Base-by-base conservation (phyloP, 345 rosid genomes). In the Hypericum perforatum region DNA sequence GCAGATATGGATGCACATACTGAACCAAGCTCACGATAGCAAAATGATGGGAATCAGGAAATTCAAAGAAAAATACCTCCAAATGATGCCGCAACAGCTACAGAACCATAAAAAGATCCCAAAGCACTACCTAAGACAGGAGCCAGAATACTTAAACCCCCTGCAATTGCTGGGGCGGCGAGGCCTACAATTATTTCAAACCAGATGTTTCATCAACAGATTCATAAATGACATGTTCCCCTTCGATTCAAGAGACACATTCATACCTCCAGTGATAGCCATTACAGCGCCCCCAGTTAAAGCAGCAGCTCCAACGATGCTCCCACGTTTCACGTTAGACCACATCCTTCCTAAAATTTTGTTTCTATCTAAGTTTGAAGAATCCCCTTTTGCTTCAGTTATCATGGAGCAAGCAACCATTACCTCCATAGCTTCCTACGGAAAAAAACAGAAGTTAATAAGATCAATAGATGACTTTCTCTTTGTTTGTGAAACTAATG, bases 91-190 rank as follows among this genome's bases (percentile, higher is more conserved):
- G 95, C 96, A 68, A 91, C 98, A 39, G 96, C 96, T 79, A 91
- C 98, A 50, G 98, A 91, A 50, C 98, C 98, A 75, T 82, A 92
- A 56, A 85, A 84, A 54, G 92, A 81, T 79, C 98, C 96, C 9
- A 96, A 92, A 68, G 92, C 96, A 54, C 80, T 91, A 52, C 98
- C 98, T 49, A 91, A 57, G 16, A 88, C 87, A 51, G 98, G 98
- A 63, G 98, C 98, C 46, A 91, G 70, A 64, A 95, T 96, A 66
- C 88, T 62, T 67, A 91, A 78, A 67, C 98, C 96, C 16, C 95
- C 98, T 48, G 98, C 98, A 73, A 91, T 82, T 67, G 96, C 96
- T 53, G 98, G 98, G 57, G 98, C 98, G 62, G 96, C 96, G 57
- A 91, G 69, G 52, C 98, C 98, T 91, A 10, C 16, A 36, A 5